Percentiles rank a stretch among this genome's conserved stretches.
Evolutionary conservation across 495 filamentous ascomycete genomes (phyloP).

Genomic region (Penicillium dipodomyicola): DNA sequence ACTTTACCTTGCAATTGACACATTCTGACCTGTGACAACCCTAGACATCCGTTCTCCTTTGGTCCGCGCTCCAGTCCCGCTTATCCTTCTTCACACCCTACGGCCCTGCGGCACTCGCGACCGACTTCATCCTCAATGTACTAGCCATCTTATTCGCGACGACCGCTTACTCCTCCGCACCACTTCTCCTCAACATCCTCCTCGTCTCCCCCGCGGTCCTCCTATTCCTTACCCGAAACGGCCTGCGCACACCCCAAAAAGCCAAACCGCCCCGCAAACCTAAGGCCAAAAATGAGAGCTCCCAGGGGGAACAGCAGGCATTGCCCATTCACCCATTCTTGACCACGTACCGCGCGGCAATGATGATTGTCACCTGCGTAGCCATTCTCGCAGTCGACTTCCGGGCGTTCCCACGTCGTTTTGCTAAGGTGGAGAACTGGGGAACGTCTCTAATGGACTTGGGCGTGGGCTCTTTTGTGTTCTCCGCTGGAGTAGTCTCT

Average conservation of each 20-base stretch:
- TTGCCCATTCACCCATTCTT: conserved; percentile 86
- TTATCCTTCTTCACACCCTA: conserved; percentile 80
- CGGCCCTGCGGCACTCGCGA: conserved; percentile 59
- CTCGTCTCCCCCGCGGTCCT: conserved; percentile 67
- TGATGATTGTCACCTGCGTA: conserved; percentile 90
- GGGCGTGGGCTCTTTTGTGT: conserved; percentile 96
- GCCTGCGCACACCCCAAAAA: conserved; percentile 48
- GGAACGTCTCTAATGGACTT: conserved; percentile 98
- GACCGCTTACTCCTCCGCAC: conserved; percentile 77
- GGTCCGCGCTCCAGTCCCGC: conserved; percentile 87
- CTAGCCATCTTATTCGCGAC: conserved; percentile 75
- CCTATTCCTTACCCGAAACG: conserved; percentile 52
- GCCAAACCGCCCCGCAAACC: conserved; percentile 55
- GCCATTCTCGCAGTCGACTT: conserved; percentile 99
- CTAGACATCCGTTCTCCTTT: conserved; percentile 78
- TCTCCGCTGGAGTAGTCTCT: conserved; percentile 88
- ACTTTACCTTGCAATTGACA: background rate
- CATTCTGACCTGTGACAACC: conserved; percentile 2
- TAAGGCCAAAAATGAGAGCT: conserved; percentile 28
- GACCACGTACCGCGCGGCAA: conserved; percentile 82
- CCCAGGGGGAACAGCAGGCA: conserved; percentile 36
- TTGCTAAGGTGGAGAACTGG: conserved; percentile 98
- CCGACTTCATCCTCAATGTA: conserved; percentile 87
- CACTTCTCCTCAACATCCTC: conserved; percentile 71
- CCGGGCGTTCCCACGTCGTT: conserved; percentile 83